Evolutionary conservation across 1,139 yeast genomes (phyloP).

Genomic region (Candida frijolesensis): DNA sequence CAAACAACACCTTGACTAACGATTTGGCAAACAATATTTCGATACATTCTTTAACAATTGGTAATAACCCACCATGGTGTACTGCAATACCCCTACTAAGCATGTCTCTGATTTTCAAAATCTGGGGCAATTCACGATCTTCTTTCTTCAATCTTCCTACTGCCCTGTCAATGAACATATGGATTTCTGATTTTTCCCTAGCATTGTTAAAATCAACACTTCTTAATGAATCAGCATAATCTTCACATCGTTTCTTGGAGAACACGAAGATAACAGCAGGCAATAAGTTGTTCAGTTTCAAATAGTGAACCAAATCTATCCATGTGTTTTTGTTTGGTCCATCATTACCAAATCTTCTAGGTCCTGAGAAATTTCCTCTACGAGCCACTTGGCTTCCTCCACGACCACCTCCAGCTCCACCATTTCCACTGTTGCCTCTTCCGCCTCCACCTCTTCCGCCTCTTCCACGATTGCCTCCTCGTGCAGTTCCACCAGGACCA

Average conservation of each 20-base stretch:
- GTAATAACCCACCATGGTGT: slow-evolving; percentile 95
- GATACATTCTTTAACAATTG: slow-evolving; percentile 92
- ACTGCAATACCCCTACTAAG: slow-evolving; percentile 92
- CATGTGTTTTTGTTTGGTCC: slow-evolving; percentile 82
- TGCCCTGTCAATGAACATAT: slow-evolving; percentile 89
- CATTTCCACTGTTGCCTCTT: slow-evolving; percentile 15
- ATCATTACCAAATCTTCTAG: slow-evolving; percentile 50
- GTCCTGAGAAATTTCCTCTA: slow-evolving; percentile 30
- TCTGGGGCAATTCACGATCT: slow-evolving; percentile 92
- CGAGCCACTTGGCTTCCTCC: slow-evolving; percentile 20
- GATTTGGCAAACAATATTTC: slow-evolving; percentile 89
- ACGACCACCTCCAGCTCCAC: slow-evolving; percentile 18
- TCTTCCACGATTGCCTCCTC: slow-evolving; percentile 42
- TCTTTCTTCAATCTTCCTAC: slow-evolving; percentile 85
- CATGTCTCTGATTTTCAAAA: slow-evolving; percentile 76
- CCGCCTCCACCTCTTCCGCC: slow-evolving; percentile 29
- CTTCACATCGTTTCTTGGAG: slow-evolving; percentile 91
- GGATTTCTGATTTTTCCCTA: slow-evolving; percentile 85
- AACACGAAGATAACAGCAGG: slow-evolving; percentile 95
- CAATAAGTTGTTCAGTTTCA: slow-evolving; percentile 65
- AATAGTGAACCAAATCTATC: slow-evolving; percentile 71
- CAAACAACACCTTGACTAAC: slow-evolving; percentile 86
- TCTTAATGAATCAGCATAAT: slow-evolving; percentile 77
- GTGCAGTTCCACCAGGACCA: slow-evolving; percentile 48
- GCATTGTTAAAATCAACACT: slow-evolving; percentile 81